Evolutionary conservation across 164 flowering plant genomes (phyloP).

Genomic region (Magnolia changhungtana): DNA sequence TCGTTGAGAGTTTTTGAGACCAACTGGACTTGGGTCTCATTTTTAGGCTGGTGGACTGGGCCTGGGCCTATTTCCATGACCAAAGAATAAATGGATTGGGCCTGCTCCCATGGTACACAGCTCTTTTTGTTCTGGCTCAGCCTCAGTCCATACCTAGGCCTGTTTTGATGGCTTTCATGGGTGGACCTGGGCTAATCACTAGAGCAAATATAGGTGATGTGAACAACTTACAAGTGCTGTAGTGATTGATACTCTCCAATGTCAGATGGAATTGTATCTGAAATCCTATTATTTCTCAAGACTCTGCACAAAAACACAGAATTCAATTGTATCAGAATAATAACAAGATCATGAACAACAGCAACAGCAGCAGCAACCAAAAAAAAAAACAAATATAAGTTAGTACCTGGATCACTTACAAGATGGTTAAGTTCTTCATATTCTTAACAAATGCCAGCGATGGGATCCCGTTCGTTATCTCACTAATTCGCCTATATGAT

Average conservation of each 20-base stretch:
- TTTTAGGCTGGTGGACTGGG: no score
- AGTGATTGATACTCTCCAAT: conserved; percentile 45
- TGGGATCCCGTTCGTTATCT: conserved; percentile 57
- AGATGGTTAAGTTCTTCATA: conserved; percentile 43
- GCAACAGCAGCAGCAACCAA: neutral
- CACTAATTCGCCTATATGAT: conserved; percentile 57
- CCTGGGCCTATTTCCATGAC: neutral
- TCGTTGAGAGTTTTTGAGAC: neutral
- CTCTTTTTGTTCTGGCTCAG: conserved; percentile 5
- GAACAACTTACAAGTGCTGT: conserved; percentile 47
- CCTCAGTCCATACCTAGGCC: conserved; percentile 2
- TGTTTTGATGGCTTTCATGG: neutral
- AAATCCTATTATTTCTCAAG: conserved; percentile 58
- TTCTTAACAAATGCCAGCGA: conserved; percentile 49
- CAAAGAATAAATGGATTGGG: neutral
- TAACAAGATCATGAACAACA: neutral
- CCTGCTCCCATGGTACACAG: conserved; percentile 5
- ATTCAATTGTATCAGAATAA: neutral
- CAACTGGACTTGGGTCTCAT: neutral
- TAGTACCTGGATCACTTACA: conserved; percentile 31
- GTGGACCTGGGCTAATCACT: neutral
- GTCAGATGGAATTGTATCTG: conserved; percentile 54
- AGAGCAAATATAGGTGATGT: neutral
- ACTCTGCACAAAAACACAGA: conserved; percentile 32
- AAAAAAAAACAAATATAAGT: neutral